phyloP scores from a whole-genome alignment of 305 asterid genomes.

The Galium porrigens region DNA sequence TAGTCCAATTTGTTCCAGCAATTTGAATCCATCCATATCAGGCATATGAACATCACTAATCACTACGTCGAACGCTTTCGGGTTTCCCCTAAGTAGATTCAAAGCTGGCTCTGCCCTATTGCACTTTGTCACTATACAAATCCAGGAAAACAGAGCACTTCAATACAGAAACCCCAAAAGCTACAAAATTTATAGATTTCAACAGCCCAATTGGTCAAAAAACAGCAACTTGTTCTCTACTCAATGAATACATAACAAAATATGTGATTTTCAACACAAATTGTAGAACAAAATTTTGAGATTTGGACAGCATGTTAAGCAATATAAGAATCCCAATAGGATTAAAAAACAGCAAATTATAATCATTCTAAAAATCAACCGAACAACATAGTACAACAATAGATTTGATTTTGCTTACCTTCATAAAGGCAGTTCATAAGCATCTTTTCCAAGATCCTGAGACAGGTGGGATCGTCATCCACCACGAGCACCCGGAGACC shows the following conservation, averaged over 20 bases:
- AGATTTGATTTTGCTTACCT: slow-evolving; percentile 30
- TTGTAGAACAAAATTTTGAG: background rate
- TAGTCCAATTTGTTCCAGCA: slow-evolving; percentile 62
- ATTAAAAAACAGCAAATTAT: background rate
- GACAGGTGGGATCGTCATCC: slow-evolving; percentile 83
- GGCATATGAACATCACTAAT: slow-evolving; percentile 92
- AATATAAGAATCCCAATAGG: background rate
- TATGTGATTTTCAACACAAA: background rate
- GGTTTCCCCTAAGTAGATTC: slow-evolving; percentile 47
- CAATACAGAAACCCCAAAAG: background rate
- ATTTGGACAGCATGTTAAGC: background rate
- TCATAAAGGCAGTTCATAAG: slow-evolving; percentile 54
- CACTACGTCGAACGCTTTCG: slow-evolving; percentile 59
- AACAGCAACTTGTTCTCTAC: background rate
- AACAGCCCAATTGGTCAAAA: background rate
- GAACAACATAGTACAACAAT: background rate
- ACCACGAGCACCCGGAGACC: slow-evolving; percentile 79
- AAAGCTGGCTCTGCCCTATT: slow-evolving; percentile 65
- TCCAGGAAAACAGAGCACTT: background rate
- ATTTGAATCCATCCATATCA: slow-evolving; percentile 80
- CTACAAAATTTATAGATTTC: background rate
- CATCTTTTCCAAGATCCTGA: slow-evolving; percentile 77
- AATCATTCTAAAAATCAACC: background rate
- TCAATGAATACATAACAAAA: background rate
- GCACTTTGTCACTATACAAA: slow-evolving; percentile 50